Percentiles rank a stretch among this genome's conserved stretches.
Conservation (phyloP, 352 stramenopile genomes). For the Peronospora belbahrii region DNA sequence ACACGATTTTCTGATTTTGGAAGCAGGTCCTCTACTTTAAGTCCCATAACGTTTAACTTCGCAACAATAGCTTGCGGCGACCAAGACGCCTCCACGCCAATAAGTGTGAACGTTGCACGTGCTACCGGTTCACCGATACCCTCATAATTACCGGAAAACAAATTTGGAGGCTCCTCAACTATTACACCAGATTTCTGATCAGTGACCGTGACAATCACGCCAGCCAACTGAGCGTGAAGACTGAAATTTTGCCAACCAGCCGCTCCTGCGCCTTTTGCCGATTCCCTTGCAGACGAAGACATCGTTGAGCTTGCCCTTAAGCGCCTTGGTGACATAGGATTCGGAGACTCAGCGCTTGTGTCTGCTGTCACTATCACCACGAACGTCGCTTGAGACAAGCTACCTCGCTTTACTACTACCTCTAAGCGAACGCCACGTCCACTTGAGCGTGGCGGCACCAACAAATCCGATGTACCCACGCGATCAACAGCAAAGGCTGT, state of each 20-base stretch:
- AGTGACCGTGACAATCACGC: slow-evolving; percentile 57
- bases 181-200: slow-evolving; percentile 36
- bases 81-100: slow-evolving; percentile 44
- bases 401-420: slow-evolving; percentile 60
- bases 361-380: slow-evolving; percentile 63
- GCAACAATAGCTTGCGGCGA: slow-evolving; percentile 37
- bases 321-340: slow-evolving; percentile 13
- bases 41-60: slow-evolving; percentile 65
- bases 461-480: slow-evolving; percentile 35
- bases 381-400: slow-evolving; percentile 65
- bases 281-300: slow-evolving; percentile 13
- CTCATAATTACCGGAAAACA: slow-evolving; percentile 20
- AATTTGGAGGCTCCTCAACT: slow-evolving; percentile 7
- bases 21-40: slow-evolving; percentile 68
- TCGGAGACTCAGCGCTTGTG: slow-evolving; percentile 10
- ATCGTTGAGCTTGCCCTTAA: slow-evolving; percentile 13
- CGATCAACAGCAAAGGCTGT: slow-evolving; percentile 44
- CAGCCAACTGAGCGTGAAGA: slow-evolving; percentile 61
- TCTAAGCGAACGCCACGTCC: slow-evolving; percentile 31
- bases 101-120: slow-evolving; percentile 55
- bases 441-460: slow-evolving; percentile 39
- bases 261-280: neutral
- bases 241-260: slow-evolving; percentile 51
- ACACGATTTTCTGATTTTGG: slow-evolving; percentile 53
- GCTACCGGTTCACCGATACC: slow-evolving; percentile 44